A percentile compares a stretch with the other conserved stretches of the same genome.
phyloP scores from a whole-genome alignment of 306 rosid genomes.

The Cucurbita ficifolia region DNA sequence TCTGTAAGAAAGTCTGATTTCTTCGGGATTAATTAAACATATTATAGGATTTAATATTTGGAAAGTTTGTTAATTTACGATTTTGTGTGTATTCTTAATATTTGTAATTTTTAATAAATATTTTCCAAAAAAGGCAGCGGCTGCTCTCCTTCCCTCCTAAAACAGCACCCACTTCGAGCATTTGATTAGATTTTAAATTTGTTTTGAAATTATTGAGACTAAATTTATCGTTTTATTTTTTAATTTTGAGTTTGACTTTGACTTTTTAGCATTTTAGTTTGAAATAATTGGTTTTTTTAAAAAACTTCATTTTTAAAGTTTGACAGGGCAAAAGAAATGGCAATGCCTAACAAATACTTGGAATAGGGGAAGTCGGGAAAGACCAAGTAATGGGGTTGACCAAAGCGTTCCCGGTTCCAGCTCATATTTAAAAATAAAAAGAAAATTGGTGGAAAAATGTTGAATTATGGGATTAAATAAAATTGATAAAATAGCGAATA shows the following conservation, averaged over 20 bases:
- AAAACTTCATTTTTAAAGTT: too few species aligned
- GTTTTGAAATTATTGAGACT: too few species aligned
- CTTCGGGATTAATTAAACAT: background rate
- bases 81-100: background rate
- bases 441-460: background rate
- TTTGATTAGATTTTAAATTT: background rate
- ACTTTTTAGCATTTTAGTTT: too few species aligned
- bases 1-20: background rate
- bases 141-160: background rate
- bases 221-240: background rate
- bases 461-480: background rate
- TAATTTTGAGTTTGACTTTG: too few species aligned
- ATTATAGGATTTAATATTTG: background rate
- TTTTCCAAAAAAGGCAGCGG: background rate
- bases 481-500: background rate
- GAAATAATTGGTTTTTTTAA: background rate
- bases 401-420: background rate
- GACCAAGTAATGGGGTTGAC: slow-evolving; percentile 3
- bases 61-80: background rate
- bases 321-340: background rate
- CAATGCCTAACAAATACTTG: background rate
- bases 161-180: background rate
- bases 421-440: background rate
- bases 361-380: background rate
- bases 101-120: background rate